phyloP scores from a whole-genome alignment of 768 basidiomycete genomes.

The Pisolithus tinctorius region DNA sequence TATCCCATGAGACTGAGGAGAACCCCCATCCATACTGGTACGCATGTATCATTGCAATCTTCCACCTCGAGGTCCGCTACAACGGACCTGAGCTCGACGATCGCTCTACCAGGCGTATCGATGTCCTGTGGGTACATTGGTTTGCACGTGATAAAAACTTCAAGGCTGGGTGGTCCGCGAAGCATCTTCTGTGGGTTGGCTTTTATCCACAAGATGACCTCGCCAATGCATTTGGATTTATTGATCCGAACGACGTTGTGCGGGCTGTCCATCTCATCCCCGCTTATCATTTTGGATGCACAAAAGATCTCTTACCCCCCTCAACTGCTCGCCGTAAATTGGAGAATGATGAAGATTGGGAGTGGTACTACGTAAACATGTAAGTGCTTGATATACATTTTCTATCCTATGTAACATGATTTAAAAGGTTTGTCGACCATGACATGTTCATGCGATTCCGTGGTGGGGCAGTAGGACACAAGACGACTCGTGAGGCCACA shows the following conservation, averaged over 20 bases:
- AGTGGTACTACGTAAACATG: conserved; percentile 18
- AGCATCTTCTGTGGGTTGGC: background rate
- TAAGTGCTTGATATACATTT: conserved; percentile 4
- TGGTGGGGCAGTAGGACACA: conserved; percentile 27
- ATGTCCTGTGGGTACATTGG: background rate
- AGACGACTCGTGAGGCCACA: background rate
- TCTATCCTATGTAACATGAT: background rate
- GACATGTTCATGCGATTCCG: conserved; percentile 29
- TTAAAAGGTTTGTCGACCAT: too few relatives aligned
- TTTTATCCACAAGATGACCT: background rate
- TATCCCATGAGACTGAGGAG: conserved; percentile 13
- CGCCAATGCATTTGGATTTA: background rate
- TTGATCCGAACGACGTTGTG: background rate
- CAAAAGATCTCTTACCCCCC: conserved; percentile 15
- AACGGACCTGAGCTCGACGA: background rate
- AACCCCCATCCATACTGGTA: conserved; percentile 32
- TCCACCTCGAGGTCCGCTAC: conserved; percentile 15
- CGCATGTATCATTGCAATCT: conserved; percentile 27
- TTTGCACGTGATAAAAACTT: background rate
- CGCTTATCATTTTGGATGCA: background rate
- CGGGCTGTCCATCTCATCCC: background rate
- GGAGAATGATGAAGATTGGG: conserved; percentile 22
- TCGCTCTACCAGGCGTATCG: background rate
- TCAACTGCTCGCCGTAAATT: background rate
- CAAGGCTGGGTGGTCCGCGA: background rate